Evolutionary conservation across 768 basidiomycete genomes (phyloP), one percentile per base, ranked within the genome.

Genomic region (Agaricus sinodeliciosus): DNA sequence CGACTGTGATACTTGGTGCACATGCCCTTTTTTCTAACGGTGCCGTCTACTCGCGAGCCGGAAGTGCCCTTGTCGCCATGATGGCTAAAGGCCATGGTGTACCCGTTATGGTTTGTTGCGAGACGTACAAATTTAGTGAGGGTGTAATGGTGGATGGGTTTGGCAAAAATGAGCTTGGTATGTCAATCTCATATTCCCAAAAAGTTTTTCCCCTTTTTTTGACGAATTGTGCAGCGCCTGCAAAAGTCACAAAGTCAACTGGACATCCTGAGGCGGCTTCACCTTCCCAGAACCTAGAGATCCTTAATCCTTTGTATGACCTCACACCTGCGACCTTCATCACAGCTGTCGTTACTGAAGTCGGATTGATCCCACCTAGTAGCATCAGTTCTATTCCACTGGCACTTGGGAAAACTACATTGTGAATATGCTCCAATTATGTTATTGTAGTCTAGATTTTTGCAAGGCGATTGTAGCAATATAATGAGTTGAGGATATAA

Each of bases 71-170:
- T 60, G 92, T 98, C 5, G 91, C 94, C 1, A 95, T 98, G 94
- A 84, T 97, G 77, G 90, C 92, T 1, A 91, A 90, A 67, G 81
- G 82, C 43, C 80, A 87, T 61, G 85, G 84, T 19, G 87, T 97
- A 0, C 95, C 96, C 4, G 94, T 98, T 6, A 82, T 99, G 34
- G 93, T 96, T 22, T 97, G 94, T 58, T 96, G 94, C 61, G 96
- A 98, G 70, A 99, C 96, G 3, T 98, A 98, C 73, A 99, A 99
- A 67, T 98, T 94, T 62, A 89, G 90, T 15, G 95, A 98, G 60
- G 82, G 83, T 31, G 86, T 98, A 26, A 85, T 90, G 67, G 74
- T 98, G 50, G 96, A 99, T 66, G 88, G 88, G 16, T 94, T 99
- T 60, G 92, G 89, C 41, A 93, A 90, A 68, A 99, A 99, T 62